These are phyloP conservation scores for Cryptosporidium sp. DNA, from an alignment of 169 alveolate genomes.

Conservation along the genomic window DNA sequence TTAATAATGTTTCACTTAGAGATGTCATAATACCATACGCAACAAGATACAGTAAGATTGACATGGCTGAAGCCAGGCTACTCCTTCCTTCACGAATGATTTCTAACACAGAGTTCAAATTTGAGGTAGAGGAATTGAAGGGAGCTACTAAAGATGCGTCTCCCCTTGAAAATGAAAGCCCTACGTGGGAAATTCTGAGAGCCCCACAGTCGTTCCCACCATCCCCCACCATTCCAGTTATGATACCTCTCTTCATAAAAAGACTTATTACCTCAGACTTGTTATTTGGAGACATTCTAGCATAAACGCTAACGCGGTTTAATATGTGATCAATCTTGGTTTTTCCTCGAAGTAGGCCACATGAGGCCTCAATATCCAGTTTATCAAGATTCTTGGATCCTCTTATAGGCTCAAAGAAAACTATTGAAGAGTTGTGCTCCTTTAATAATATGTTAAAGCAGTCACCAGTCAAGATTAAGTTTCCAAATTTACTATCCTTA, in stretches of 20 bases:
- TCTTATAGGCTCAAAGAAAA: too few species aligned
- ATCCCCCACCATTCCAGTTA: constrained; percentile 94
- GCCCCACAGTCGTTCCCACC: constrained; percentile 96
- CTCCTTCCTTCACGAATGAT: constrained; percentile 80
- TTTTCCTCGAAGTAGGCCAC: neutral
- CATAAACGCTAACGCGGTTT: constrained; percentile 80
- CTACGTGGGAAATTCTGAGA: constrained; percentile 91
- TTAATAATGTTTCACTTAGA: constrained; percentile 25
- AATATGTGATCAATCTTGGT: constrained; percentile 26
- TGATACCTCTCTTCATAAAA: constrained; percentile 85
- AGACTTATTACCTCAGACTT: constrained; percentile 88
- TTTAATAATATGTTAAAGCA: constrained; percentile 21
- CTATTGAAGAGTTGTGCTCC: constrained; percentile 16
- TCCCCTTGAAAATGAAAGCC: constrained; percentile 90
- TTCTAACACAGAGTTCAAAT: constrained; percentile 87
- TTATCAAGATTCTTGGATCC: too few species aligned
- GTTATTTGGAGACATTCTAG: constrained; percentile 87
- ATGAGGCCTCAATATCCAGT: constrained; percentile 11
- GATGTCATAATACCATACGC: constrained; percentile 32
- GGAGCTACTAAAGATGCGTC: constrained; percentile 92
- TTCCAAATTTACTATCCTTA: neutral
- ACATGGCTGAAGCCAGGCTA: constrained; percentile 60
- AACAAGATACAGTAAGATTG: constrained; percentile 21
- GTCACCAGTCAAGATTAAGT: constrained; percentile 61
- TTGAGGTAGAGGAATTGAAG: constrained; percentile 86